Evolutionary conservation across 2,329 filamentous ascomycete species (phyloP), one percentile per base, ranked within the genome.

Genomic region (Cladosporium sp.): DNA sequence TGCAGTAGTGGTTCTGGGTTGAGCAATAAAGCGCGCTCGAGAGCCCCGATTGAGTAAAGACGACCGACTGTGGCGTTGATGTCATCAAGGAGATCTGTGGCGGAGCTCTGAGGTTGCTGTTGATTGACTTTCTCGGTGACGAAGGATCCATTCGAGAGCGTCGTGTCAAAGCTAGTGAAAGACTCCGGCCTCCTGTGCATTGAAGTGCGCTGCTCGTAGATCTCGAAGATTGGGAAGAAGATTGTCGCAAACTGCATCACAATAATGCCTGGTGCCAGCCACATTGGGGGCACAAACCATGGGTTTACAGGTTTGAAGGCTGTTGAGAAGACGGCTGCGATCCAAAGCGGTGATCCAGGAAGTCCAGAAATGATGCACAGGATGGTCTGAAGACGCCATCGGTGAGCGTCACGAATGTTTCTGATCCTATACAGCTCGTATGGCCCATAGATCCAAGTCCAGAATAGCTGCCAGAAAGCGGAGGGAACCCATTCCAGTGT

Each of bases 331-430:
- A 85, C 71, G 35, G 73, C 75, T 39, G 73, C 71, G 36, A 89
- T 78, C 85, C 85, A 89, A 74, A 89, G 79, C 0, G 86, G 86
- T 8, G 84, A 82, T 20, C 84, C 85, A 56, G 81, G 84, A 19
- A 89, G 77, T 57, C 83, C 75, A 40, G 75, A 73, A 55, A 81
- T 57, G 51, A 78, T 72, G 55, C 77, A 77, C 37, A 77, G 68
- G 39, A 84, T 81, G 32, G 85, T 88, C 67, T 88, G 85, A 5
- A 80, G 66, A 10, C 84, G 77, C 86, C 86, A 89, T 57, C 84
- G 82, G 64, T 87, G 83, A 6, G 84, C 85, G 65, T 89, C 86
- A 28, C 77, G 77, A 62, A 89, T 83, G 20, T 77, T 73, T 7
- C 84, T 78, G 36, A 85, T 80, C 62, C 81, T 78, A 78, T 81